Evolutionary conservation across 2,329 filamentous ascomycete genomes (phyloP), one percentile per base, ranked within the genome.

Genomic region (Aspergillus awamori): DNA sequence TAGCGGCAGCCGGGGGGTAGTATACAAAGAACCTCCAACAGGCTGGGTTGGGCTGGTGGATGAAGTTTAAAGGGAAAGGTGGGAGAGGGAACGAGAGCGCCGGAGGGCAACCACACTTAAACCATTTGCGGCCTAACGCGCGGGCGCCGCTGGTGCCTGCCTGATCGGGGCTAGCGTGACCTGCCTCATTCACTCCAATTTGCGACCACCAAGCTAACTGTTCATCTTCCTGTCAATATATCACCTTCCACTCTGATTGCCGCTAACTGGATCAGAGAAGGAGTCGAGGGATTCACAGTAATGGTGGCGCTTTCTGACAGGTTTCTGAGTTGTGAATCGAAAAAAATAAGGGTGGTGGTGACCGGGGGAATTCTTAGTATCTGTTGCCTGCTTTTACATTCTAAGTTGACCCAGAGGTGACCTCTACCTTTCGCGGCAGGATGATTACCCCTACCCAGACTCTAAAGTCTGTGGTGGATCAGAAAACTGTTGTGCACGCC

Each of bases 401-500:
- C 26, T 26, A 7, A 20, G 20, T 20, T 36, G 33, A 36, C 33
- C 33, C 4, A 36, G 33, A 36, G 17, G 41, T 30, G 4, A 2
- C 24, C 28, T 30, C 33, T 13, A 6, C 39, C 26, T 33, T 43
- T 55, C 22, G 5, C 15, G 33, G 15, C 28, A 61, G 59, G 62
- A 63, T 30, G 62, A 62, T 57, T 54, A 13, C 33, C 11, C 33
- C 41, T 30, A 30, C 49, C 39, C 43, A 62, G 38, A 41, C 33
- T 63, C 41, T 65, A 38, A 59, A 58, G 36, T 38, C 58, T 13
- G 59, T 57, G 39, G 60, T 61, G 53, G 65, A 72, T 57, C 64
- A 64, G 56, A 65, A 69, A 63, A 68, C 70, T 10, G 66, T 86
- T 51, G 58, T 83, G 59, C 77, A 79, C 66, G 83, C 84, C 55